Base-by-base conservation (phyloP, 805 yeast genomes). In the Hyphopichia homilentoma region DNA sequence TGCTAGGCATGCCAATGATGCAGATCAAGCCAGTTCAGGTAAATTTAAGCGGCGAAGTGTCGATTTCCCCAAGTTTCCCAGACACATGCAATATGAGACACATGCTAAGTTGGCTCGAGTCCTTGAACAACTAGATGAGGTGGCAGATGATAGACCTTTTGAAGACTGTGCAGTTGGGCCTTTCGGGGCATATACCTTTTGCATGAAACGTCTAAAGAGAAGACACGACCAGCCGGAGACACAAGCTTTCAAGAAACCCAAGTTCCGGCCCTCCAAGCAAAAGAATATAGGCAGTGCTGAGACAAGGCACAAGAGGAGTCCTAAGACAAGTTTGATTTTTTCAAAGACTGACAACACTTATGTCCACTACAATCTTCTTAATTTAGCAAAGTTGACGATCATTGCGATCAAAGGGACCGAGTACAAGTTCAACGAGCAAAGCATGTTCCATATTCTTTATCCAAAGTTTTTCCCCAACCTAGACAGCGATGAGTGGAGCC, bases 41-140 rank as follows among this genome's bases (percentile, higher is more conserved):
- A 48, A 48, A 30, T 61, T 60, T 36, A 72, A 64, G 53, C 54
- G 80, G 39, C 52, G 79, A 18, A 63, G 58, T 21, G 57, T 75
- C 13, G 72, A 65, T 4, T 57, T 71, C 22, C 70, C 68, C 43
- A 44, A 42, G 29, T 74, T 66, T 39, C 68, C 75, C 0, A 35
- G 39, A 6, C 32, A 30, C 4, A 48, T 58, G 56, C 36, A 33
- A 5, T 73, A 68, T 40, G 42, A 52, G 7, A 66, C 68, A 9
- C 62, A 60, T 39, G 53, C 50, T 5, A 65, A 65, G 33, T 45
- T 75, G 35, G 69, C 63, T 36, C 40, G 42, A 0, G 60, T 50
- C 12, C 40, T 74, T n/a, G 64, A 63, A 3, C 39, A 38, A 16
- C 36, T 67, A 13, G 69, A 63, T 12, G 31, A 22, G 4, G 11